Evolutionary conservation across 139 green algal species (phyloP).

Genomic region (Chlorella sorokiniana): DNA sequence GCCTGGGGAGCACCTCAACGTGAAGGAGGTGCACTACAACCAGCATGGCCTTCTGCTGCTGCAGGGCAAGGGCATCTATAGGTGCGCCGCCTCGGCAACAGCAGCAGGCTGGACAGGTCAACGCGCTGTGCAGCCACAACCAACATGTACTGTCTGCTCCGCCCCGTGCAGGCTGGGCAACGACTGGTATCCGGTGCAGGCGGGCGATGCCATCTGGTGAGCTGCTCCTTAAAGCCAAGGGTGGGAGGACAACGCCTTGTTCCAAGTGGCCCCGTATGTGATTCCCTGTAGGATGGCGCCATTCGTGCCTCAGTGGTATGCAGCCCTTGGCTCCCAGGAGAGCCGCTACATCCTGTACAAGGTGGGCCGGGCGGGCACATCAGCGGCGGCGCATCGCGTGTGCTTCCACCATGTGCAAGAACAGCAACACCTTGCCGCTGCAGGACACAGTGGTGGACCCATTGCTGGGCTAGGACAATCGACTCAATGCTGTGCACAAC

Average conservation of each 20-base stretch:
- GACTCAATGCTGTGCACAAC: no score
- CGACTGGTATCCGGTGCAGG: slow-evolving; percentile 79
- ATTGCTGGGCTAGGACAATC: slow-evolving; percentile 23
- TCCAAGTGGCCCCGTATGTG: not conserved
- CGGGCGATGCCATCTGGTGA: slow-evolving; percentile 30
- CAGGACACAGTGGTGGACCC: slow-evolving; percentile 77
- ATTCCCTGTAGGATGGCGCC: slow-evolving; percentile 76
- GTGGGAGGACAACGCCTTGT: not conserved
- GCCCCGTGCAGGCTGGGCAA: slow-evolving; percentile 66
- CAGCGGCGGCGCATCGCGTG: not conserved
- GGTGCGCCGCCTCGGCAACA: no score
- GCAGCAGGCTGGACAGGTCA: no score
- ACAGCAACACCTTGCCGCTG: no score
- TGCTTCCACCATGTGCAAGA: not conserved
- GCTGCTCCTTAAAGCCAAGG: not conserved
- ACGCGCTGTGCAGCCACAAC: not conserved
- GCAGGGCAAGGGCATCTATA: slow-evolving; percentile 93
- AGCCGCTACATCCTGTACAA: slow-evolving; percentile 90
- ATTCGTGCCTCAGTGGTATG: slow-evolving; percentile 92
- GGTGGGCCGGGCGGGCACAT: slow-evolving; percentile 27
- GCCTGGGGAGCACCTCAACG: slow-evolving; percentile 77
- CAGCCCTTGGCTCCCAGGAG: slow-evolving; percentile 71
- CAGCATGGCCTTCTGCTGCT: slow-evolving; percentile 95
- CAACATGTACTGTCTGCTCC: not conserved
- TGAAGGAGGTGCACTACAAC: slow-evolving; percentile 98